Percentiles rank a stretch among this genome's conserved stretches.
phyloP scores from a whole-genome alignment of 768 basidiomycete genomes.

The Serendipita sp. region DNA sequence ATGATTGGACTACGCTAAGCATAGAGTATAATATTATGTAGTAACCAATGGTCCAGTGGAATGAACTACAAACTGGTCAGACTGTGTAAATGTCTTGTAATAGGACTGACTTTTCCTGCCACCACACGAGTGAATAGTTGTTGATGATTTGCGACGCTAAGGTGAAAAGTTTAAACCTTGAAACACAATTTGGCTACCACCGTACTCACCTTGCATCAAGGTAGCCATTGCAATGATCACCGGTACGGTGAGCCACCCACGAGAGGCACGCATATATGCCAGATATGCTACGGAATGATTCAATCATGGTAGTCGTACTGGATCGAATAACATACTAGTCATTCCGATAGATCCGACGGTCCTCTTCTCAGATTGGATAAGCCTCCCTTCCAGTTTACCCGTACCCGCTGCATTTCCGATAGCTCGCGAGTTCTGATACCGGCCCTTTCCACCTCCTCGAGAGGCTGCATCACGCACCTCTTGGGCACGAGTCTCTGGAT shows the following conservation, averaged over 20 bases:
- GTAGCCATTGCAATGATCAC: conserved; percentile 32
- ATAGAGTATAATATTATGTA: conserved; percentile 50
- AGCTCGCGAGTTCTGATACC: conserved; percentile 14
- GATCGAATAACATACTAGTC: conserved; percentile 21
- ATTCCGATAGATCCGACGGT: conserved; percentile 45
- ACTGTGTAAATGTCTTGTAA: not conserved
- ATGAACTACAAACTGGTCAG: conserved; percentile 21
- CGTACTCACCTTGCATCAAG: conserved; percentile 34
- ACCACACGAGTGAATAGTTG: conserved; percentile 54
- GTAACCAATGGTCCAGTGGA: conserved; percentile 33
- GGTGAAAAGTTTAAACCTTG: not conserved
- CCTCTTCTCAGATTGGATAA: conserved; percentile 49
- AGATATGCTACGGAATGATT: conserved; percentile 32
- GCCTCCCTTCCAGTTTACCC: conserved; percentile 46
- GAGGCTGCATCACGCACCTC: conserved; percentile 19
- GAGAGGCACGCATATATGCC: conserved; percentile 40
- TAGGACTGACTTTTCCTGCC: conserved; percentile 40
- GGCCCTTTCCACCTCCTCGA: conserved; percentile 21
- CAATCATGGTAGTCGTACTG: not conserved
- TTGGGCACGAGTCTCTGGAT: conserved; percentile 8
- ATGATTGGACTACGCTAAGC: conserved; percentile 40
- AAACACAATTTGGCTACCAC: not conserved
- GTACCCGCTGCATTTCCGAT: conserved; percentile 29
- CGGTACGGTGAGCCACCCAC: conserved; percentile 32
- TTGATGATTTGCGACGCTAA: conserved; percentile 32